Evolutionary conservation across 768 basidiomycete species (phyloP).

Genomic region (Lactarius psammicola): DNA sequence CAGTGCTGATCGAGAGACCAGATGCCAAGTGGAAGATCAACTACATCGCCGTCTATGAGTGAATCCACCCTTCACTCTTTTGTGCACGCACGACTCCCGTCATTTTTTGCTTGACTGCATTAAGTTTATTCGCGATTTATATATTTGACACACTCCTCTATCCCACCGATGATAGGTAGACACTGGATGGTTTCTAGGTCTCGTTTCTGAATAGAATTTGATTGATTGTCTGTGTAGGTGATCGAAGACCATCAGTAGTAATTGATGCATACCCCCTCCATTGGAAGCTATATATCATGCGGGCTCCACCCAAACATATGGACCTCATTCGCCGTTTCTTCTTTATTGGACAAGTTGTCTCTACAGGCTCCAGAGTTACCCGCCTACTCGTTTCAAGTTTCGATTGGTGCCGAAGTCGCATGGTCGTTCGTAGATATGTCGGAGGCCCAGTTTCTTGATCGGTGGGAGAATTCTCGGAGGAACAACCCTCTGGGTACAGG

Average conservation of each 20-base stretch:
- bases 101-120: too few species aligned
- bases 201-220: neutral
- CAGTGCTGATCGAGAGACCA: slow-evolving; percentile 4
- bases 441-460: too few species aligned
- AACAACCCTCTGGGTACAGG: too few species aligned
- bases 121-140: too few species aligned
- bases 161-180: neutral
- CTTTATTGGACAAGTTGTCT: too few species aligned
- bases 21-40: slow-evolving; percentile 19
- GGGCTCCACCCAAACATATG: too few species aligned
- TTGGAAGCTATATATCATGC: too few species aligned
- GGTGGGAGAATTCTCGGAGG: too few species aligned
- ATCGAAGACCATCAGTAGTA: neutral
- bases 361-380: too few species aligned
- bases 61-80: neutral
- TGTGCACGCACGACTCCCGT: neutral
- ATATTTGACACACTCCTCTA: neutral
- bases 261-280: too few species aligned
- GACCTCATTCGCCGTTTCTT: too few species aligned
- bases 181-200: neutral
- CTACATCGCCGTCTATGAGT: slow-evolving; percentile 15
- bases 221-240: neutral
- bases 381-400: neutral
- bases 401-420: neutral
- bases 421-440: neutral